phyloP scores from a whole-genome alignment of 2,329 filamentous ascomycete genomes.

The Fusarium domesticum region DNA sequence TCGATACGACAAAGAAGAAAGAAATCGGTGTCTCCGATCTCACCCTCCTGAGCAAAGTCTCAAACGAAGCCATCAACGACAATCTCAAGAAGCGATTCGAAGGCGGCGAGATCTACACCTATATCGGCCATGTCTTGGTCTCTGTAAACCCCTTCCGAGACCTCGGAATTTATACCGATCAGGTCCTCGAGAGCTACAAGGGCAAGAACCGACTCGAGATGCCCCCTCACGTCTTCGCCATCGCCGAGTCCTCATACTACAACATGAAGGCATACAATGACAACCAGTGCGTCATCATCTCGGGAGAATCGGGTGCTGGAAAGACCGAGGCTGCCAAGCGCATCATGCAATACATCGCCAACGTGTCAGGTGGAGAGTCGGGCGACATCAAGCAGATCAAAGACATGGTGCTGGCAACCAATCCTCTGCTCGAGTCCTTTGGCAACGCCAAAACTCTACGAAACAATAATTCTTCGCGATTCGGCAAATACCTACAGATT shows the following conservation, averaged over 20 bases:
- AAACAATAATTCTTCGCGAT: slow-evolving; percentile 98
- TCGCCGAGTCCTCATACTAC: slow-evolving; percentile 95
- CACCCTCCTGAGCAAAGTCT: slow-evolving; percentile 96
- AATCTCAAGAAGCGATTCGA: slow-evolving; percentile 98
- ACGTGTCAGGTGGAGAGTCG: slow-evolving; percentile 80
- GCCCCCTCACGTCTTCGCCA: slow-evolving; percentile 94
- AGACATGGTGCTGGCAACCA: slow-evolving; percentile 98
- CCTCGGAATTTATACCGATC: slow-evolving; percentile 94
- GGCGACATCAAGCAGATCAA: slow-evolving; percentile 95
- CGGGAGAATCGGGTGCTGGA: slow-evolving; percentile 94
- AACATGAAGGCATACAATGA: slow-evolving; percentile 99
- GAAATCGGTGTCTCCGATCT: slow-evolving; percentile 98
- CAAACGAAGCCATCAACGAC: slow-evolving; percentile 98
- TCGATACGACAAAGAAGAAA: slow-evolving; percentile 97
- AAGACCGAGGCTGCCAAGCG: slow-evolving; percentile 99
- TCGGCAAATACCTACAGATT: slow-evolving; percentile 97
- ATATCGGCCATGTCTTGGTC: slow-evolving; percentile 98
- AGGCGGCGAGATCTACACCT: slow-evolving; percentile 97
- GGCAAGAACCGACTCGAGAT: slow-evolving; percentile 96
- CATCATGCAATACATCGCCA: slow-evolving; percentile 99
- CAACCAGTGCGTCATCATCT: slow-evolving; percentile 99
- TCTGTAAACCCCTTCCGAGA: slow-evolving; percentile 98
- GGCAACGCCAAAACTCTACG: slow-evolving; percentile 96
- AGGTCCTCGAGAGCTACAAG: slow-evolving; percentile 88
- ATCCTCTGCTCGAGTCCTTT: slow-evolving; percentile 94